Evolutionary conservation across 1,284 basidiomycete genomes (phyloP).

Genomic region (Irpex lacteus): DNA sequence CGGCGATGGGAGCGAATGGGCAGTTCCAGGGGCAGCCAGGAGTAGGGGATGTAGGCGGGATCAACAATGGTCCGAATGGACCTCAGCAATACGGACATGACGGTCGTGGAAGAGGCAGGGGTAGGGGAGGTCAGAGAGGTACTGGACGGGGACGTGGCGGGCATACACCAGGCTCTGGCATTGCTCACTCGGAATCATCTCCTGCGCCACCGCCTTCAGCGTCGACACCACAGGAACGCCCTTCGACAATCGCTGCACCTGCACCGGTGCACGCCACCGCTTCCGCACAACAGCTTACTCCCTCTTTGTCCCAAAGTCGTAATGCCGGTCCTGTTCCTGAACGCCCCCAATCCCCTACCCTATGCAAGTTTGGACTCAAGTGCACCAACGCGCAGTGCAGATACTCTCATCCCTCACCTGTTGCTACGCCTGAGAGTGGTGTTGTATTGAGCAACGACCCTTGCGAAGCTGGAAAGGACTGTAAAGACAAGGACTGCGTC

Average conservation of each 20-base stretch:
- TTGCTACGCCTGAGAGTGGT: constrained; percentile 89
- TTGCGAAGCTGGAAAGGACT: constrained; percentile 82
- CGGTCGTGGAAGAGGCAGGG: constrained; percentile 36
- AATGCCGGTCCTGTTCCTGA: constrained; percentile 61
- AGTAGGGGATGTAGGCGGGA: constrained; percentile 54
- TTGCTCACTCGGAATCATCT: constrained; percentile 24
- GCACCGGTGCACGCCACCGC: constrained; percentile 32
- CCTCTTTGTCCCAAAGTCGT: constrained; percentile 30
- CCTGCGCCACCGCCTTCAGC: constrained; percentile 11
- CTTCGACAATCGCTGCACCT: constrained; percentile 24
- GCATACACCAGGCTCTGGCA: constrained; percentile 32
- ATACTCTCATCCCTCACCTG: constrained; percentile 89
- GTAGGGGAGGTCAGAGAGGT: constrained; percentile 24
- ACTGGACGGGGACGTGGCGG: constrained; percentile 32
- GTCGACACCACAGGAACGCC: constrained; percentile 14
- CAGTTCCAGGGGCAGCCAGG: constrained; percentile 58
- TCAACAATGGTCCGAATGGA: constrained; percentile 39
- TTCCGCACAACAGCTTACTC: constrained; percentile 25
- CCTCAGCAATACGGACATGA: constrained; percentile 27
- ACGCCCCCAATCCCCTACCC: constrained; percentile 76
- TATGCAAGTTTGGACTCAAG: constrained; percentile 89
- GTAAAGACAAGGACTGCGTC: constrained; percentile 88
- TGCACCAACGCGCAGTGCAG: constrained; percentile 86
- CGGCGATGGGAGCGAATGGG: constrained; percentile 33
- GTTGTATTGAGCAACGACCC: constrained; percentile 89